Evolutionary conservation across 2,329 filamentous ascomycete species (phyloP), one percentile per base, ranked within the genome.

Genomic region (Thelonectria rubi): DNA sequence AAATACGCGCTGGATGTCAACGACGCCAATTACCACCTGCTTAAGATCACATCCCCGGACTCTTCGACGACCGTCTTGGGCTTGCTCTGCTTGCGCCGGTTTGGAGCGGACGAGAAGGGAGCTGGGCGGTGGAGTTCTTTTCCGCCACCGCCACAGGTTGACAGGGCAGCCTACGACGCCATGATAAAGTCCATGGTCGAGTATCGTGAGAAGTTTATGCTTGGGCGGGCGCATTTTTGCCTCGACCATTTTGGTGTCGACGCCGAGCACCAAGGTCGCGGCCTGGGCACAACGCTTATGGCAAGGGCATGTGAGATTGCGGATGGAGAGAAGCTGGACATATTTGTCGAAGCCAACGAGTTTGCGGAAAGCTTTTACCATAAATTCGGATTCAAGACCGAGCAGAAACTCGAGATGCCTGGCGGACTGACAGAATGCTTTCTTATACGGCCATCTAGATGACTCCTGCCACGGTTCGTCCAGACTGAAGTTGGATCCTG

Each of bases 301-400:
- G 37, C 37, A 15, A 40, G 11, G 37, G 37, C 37, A 12, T 40
- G 37, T 11, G 42, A 46, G 12, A 46, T 46, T 46, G 42, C 42
- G 12, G 42, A 46, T 46, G n/a, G 20, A 21, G 42, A 46, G 42
- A 46, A 46, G 20, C 20, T 46, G 18, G 42, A 46, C 42, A 46
- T 46, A 21, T 46, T 46, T 46, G 42, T 46, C 20, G 42, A 46
- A 46, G 42, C 42, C 42, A 46, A 46, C 20, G 42, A 46, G 42
- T 46, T 46, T 46, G 42, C 42, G 12, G 42, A 46, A 21, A 46
- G 17, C 42, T 46, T 46, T 17, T 46, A 46, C 42, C 18, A 46
- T n/a, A 46, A 21, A 10, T 46, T 46, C 14, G 42, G 42, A 14
- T 46, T 46, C 18, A 46, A 20, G 42, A 46, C 42, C 6, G 42